Base-by-base conservation (phyloP, 2,329 filamentous ascomycete genomes). In the Camptophora hylomeconis region DNA sequence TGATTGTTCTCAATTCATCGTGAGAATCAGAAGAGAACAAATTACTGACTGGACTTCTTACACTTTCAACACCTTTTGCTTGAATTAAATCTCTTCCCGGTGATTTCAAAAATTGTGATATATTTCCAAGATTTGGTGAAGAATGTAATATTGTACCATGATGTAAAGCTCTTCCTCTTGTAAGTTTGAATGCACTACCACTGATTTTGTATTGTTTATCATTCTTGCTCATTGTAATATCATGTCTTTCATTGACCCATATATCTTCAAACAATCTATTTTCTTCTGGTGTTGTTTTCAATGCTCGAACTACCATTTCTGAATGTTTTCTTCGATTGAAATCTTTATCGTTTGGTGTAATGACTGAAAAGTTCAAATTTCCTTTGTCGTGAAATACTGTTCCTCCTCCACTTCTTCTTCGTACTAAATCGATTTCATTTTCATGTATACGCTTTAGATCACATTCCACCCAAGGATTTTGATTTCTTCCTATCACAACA, bases 381-480 rank as follows among this genome's bases (percentile, higher is more conserved):
- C 87, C 87, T 22, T 65, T 57, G 52, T 95, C 89, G 53, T 98
- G 89, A 50, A 92, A 95, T 28, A 98, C 89, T 2, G 89, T 75
- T 24, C 89, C 89, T 26, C 89, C 89, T 16, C 89, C 89, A 13
- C 78, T 86, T 28, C 87, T 72, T 11, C 89, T 71, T 8, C 89
- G 75, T 4, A 98, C 81, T 8, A 93, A 72, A 33, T 69, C 57
- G 2, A 71, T 58, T 9, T 50, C 40, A 47, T 54, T 51, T 37
- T 60, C 46, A 45, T 57, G 46, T 6, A 92, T 59, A 1, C 72
- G 61, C 20, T 58, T 58, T 6, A 94, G 65, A 50, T 92, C 81
- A 37, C 82, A 75, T 59, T 98, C 89, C 6, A 82, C 66, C 89
- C 87, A 98, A 30, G 89, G 89, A 52, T 98, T 98, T 60, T 98